Percentiles rank a stretch among this genome's conserved stretches.
Conservation (phyloP, 73 alveolate genomes). For the Halteria grandinella region DNA sequence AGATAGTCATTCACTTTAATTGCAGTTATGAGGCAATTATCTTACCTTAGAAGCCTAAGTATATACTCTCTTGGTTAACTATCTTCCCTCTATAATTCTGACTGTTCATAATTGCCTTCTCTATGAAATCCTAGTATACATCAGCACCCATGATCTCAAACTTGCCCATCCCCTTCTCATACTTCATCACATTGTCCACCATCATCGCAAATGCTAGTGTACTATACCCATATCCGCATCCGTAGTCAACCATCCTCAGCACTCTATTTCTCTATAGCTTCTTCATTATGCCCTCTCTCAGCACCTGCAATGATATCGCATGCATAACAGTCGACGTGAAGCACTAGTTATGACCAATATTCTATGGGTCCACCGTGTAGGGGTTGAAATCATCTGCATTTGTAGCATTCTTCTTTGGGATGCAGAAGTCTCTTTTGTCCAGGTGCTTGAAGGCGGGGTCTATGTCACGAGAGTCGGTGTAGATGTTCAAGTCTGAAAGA, state of each 20-base stretch:
- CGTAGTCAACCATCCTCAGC: conserved; percentile 1
- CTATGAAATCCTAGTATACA: conserved; percentile 22
- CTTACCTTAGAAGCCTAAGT: conserved; percentile 15
- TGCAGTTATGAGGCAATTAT: neutral
- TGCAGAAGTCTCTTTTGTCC: conserved; percentile 24
- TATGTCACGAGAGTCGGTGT: neutral
- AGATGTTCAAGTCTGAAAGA: conserved; percentile 24
- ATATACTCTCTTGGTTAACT: neutral
- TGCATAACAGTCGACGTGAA: conserved; percentile 47
- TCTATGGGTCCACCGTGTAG: conserved; percentile 31
- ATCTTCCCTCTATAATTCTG: neutral
- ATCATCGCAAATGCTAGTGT: conserved; percentile 29
- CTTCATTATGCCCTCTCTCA: neutral
- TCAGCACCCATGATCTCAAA: neutral
- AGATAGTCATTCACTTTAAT: conserved; percentile 1
- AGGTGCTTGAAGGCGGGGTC: neutral
- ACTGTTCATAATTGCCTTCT: neutral
- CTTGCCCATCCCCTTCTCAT: too few relatives aligned
- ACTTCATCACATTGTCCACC: too few relatives aligned
- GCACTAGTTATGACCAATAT: conserved; percentile 39
- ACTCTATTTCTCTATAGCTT: neutral
- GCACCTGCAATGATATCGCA: conserved; percentile 15
- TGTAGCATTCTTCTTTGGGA: neutral
- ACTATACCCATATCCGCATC: conserved; percentile 39
- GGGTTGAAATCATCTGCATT: conserved; percentile 14